A percentile compares a stretch with the other conserved stretches of the same genome.
These are phyloP conservation scores for Heliamphora exappendiculata DNA, from an alignment of 148 eudicot genomes.

Conservation along the genomic window DNA sequence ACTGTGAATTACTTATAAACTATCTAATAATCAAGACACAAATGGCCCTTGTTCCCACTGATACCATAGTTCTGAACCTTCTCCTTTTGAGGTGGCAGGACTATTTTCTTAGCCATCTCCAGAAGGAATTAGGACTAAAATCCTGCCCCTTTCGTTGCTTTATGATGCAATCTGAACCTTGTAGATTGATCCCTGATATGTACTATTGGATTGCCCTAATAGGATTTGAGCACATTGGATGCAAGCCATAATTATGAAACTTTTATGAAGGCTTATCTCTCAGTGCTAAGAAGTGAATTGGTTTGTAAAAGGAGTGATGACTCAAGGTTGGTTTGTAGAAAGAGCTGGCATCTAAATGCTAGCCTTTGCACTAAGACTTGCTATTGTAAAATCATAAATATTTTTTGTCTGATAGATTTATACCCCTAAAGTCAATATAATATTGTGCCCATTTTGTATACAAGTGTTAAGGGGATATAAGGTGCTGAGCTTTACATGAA, in stretches of 20 bases:
- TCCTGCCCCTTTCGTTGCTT: not conserved
- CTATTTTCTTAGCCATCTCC: not conserved
- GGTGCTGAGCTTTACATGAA: not conserved
- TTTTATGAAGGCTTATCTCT: not conserved
- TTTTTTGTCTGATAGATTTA: not conserved
- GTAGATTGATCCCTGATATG: not conserved
- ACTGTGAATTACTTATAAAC: not conserved
- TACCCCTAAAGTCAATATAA: not conserved
- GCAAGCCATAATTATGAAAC: not conserved
- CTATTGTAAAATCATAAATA: not conserved
- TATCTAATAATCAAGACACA: not conserved
- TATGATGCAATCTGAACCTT: not conserved
- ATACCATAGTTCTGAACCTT: not conserved
- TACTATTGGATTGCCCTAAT: not conserved
- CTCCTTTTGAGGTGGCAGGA: not conserved
- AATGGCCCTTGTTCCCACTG: not conserved
- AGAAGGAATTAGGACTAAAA: not conserved
- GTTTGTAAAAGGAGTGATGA: not conserved
- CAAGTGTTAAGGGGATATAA: not conserved
- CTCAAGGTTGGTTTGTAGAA: not conserved
- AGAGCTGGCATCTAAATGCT: not conserved
- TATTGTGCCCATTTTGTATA: not conserved
- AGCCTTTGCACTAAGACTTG: not conserved
- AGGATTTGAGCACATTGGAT: not conserved
- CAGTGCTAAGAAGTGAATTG: not conserved